Conservation (phyloP, 1,284 basidiomycete species). For the Cutaneotrichosporon dermatis region DNA sequence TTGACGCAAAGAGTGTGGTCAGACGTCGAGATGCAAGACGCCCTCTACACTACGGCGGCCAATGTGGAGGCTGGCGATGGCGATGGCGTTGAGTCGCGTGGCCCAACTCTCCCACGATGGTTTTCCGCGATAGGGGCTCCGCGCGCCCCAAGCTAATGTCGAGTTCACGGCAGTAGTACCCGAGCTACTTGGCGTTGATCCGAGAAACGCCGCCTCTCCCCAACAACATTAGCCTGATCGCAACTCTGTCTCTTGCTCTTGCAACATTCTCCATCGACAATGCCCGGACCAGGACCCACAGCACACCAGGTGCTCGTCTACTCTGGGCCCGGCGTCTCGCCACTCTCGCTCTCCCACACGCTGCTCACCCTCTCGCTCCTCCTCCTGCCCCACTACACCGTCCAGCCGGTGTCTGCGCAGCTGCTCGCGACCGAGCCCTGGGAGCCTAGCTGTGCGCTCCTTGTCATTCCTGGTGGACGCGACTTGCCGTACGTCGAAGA, state of each 20-base stretch:
- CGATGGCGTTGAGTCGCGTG: neutral
- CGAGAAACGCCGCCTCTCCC: neutral
- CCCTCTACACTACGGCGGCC: too few relatives aligned
- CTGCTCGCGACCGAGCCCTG: constrained; percentile 67
- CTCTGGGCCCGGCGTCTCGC: constrained; percentile 64
- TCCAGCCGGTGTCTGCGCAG: constrained; percentile 62
- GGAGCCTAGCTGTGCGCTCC: constrained; percentile 65
- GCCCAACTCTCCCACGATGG: neutral
- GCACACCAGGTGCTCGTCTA: constrained; percentile 67
- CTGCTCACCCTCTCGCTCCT: constrained; percentile 58
- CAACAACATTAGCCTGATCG: neutral
- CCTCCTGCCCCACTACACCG: constrained; percentile 68
- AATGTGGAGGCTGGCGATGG: too few relatives aligned
- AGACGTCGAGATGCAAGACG: neutral
- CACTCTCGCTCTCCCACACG: constrained; percentile 58
- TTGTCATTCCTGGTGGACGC: constrained; percentile 67
- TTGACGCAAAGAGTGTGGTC: neutral
- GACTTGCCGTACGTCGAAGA: constrained; percentile 55
- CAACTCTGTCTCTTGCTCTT: neutral
- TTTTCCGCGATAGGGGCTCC: neutral
- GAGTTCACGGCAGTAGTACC: neutral
- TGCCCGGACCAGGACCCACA: constrained; percentile 38
- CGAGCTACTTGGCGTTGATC: neutral
- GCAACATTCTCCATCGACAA: constrained; percentile 7
- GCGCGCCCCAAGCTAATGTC: too few relatives aligned